A percentile compares a stretch with the other conserved stretches of the same genome.
phyloP scores from a whole-genome alignment of 805 yeast species.

The Yarrowia deformans region DNA sequence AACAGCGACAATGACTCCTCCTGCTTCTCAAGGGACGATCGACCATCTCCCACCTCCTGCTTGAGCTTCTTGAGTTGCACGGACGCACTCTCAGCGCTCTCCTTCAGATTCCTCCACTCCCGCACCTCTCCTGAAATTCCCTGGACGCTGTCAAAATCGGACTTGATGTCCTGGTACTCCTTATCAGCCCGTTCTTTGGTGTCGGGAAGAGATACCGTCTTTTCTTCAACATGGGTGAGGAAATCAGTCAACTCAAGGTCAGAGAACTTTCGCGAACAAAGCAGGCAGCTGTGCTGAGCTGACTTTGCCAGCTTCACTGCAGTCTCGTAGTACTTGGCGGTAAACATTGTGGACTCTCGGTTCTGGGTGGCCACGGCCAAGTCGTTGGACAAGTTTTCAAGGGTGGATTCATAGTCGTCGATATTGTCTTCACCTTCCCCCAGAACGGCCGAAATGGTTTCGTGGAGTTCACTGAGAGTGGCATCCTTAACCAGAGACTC shows the following conservation, averaged over 20 bases:
- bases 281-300: slow-evolving; percentile 64
- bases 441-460: slow-evolving; percentile 22
- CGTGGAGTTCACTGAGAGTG: slow-evolving; percentile 7
- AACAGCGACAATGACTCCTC: slow-evolving; percentile 27
- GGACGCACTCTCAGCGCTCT: slow-evolving; percentile 40
- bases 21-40: slow-evolving; percentile 44
- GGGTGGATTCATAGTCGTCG: slow-evolving; percentile 43
- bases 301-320: slow-evolving; percentile 70
- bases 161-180: slow-evolving; percentile 43
- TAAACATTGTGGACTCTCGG: slow-evolving; percentile 70
- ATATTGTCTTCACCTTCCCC: slow-evolving; percentile 29
- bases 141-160: slow-evolving; percentile 46
- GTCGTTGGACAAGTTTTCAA: slow-evolving; percentile 62
- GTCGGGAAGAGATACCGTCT: slow-evolving; percentile 50
- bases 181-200: slow-evolving; percentile 49
- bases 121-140: slow-evolving; percentile 36
- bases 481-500: slow-evolving; percentile 16
- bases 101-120: slow-evolving; percentile 31
- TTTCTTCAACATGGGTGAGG: slow-evolving; percentile 46
- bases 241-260: slow-evolving; percentile 46
- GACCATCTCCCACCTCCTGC: slow-evolving; percentile 45
- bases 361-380: slow-evolving; percentile 66
- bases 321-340: slow-evolving; percentile 69
- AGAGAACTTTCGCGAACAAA: slow-evolving; percentile 74
- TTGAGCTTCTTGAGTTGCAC: slow-evolving; percentile 40